Percentiles rank a stretch among this genome's conserved stretches.
Conservation (phyloP, 768 basidiomycete genomes). For the Cystofilobasidium bisporidii region DNA sequence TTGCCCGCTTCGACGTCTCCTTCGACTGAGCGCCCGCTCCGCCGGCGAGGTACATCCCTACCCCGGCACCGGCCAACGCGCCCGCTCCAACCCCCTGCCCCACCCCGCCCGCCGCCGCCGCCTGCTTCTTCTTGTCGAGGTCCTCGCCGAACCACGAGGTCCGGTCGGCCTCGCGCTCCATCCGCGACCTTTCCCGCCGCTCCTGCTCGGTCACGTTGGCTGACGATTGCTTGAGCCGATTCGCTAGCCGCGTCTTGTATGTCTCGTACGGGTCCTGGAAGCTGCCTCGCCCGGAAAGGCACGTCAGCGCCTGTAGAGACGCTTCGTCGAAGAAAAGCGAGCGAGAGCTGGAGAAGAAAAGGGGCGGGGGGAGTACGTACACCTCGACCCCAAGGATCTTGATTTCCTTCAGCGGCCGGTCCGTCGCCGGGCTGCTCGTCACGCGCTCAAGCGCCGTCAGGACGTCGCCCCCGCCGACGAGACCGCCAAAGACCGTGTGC, state of each 20-base stretch:
- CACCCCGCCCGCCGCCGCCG: conserved; percentile 9
- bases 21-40: conserved; percentile 37
- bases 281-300: conserved; percentile 47
- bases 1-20: conserved; percentile 31
- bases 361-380: conserved; percentile 45
- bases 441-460: conserved; percentile 72
- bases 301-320: not conserved
- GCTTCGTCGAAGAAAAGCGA: too few relatives aligned
- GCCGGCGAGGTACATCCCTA: conserved; percentile 67
- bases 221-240: conserved; percentile 53
- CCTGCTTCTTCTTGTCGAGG: conserved; percentile 48
- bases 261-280: conserved; percentile 93
- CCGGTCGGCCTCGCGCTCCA: conserved; percentile 42
- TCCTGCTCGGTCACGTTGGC: conserved; percentile 12
- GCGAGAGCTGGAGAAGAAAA: not conserved
- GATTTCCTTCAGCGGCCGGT: conserved; percentile 75
- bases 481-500: conserved; percentile 73
- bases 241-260: conserved; percentile 72
- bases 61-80: conserved; percentile 43
- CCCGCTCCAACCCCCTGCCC: conserved; percentile 39
- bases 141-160: conserved; percentile 57
- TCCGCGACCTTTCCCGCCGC: conserved; percentile 30
- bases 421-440: conserved; percentile 70
- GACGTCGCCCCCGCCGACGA: conserved; percentile 91
- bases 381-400: conserved; percentile 77